Evolutionary conservation across 257 asterid genomes (phyloP).

Genomic region (Solanum tacnaense): DNA sequence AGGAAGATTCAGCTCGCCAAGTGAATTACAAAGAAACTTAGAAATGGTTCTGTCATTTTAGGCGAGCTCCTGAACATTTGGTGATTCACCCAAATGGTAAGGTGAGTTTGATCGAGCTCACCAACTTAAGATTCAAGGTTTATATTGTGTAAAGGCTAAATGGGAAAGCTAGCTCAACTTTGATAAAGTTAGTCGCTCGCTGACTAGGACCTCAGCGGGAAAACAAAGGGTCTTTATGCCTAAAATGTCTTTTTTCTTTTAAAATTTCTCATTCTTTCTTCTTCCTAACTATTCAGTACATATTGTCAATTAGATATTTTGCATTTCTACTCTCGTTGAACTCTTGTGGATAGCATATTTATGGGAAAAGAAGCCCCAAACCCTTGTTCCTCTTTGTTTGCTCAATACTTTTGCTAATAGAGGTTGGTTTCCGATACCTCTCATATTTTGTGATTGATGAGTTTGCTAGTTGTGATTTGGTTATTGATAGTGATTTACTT

Average conservation of each 20-base stretch:
- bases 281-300: neutral
- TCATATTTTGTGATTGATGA: neutral
- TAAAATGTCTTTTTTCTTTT: neutral
- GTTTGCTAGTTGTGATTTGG: neutral
- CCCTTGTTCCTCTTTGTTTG: neutral
- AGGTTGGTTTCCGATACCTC: neutral
- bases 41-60: neutral
- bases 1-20: neutral
- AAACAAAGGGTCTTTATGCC: neutral
- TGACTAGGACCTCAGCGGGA: neutral
- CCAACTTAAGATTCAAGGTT: neutral
- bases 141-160: neutral
- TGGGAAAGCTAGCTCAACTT: neutral
- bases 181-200: neutral
- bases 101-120: neutral
- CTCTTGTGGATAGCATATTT: neutral
- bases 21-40: neutral
- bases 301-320: neutral
- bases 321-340: neutral
- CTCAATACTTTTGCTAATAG: neutral
- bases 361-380: neutral
- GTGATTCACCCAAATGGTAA: neutral
- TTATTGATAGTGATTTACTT: neutral
- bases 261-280: neutral
- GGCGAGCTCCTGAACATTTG: neutral